These are phyloP conservation scores for Neurospora terricola DNA, from an alignment of 495 filamentous ascomycete genomes.

Conservation along the genomic window DNA sequence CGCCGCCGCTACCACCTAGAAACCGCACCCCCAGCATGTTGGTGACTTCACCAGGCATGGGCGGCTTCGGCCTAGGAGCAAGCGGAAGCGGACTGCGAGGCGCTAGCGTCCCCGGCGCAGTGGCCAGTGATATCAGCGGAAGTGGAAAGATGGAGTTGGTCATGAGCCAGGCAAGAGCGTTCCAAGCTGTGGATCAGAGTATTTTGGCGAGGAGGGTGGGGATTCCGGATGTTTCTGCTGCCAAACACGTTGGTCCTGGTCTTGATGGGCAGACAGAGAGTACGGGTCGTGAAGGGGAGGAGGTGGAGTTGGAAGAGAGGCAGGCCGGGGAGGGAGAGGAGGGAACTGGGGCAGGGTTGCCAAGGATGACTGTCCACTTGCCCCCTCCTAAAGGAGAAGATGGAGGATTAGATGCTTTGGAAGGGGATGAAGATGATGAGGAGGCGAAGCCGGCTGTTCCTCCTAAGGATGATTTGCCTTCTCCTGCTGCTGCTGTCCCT, in stretches of 20 bases:
- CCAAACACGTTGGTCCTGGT: not conserved
- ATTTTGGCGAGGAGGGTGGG: constrained; percentile 39
- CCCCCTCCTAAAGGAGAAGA: constrained; percentile 22
- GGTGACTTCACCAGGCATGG: not conserved
- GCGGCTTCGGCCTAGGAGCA: not conserved
- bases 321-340: constrained; percentile 14
- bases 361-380: constrained; percentile 19
- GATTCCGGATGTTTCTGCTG: constrained; percentile 15
- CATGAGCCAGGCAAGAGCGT: constrained; percentile 37
- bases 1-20: not conserved
- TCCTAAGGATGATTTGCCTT: not conserved
- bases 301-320: constrained; percentile 10
- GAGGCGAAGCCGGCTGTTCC: not conserved
- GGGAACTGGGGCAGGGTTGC: constrained; percentile 14
- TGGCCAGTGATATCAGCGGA: not conserved
- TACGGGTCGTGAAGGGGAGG: constrained; percentile 10
- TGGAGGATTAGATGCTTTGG: constrained; percentile 24
- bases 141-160: constrained; percentile 5
- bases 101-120: constrained; percentile 9
- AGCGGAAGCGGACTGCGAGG: not conserved
- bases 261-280: not conserved
- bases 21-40: not conserved
- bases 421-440: not conserved
- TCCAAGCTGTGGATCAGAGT: constrained; percentile 43
- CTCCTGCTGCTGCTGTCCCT: not conserved